These are phyloP conservation scores for Saccharomyces pastorianus DNA, from an alignment of 1,139 yeast genomes.

Conservation along the genomic window DNA sequence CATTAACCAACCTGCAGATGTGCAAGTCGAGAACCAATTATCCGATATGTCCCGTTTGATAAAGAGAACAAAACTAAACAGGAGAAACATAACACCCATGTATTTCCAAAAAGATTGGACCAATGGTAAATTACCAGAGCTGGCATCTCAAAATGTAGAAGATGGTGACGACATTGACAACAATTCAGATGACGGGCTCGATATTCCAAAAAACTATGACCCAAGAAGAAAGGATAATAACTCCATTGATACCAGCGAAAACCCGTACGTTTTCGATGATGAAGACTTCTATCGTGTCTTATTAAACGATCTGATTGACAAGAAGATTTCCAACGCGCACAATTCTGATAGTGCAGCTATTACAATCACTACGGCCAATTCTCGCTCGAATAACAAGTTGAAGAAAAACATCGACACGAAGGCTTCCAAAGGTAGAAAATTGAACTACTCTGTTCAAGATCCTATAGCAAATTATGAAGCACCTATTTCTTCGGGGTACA, in stretches of 20 bases:
- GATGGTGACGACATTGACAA: slow-evolving; percentile 35
- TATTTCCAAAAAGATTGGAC: slow-evolving; percentile 43
- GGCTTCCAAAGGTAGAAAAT: slow-evolving; percentile 91
- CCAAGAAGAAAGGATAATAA: slow-evolving; percentile 75
- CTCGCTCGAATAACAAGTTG: slow-evolving; percentile 47
- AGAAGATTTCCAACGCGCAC: slow-evolving; percentile 48
- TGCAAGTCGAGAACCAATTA: slow-evolving; percentile 70
- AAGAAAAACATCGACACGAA: slow-evolving; percentile 80
- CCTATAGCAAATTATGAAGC: slow-evolving; percentile 84
- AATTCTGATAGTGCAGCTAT: slow-evolving; percentile 13
- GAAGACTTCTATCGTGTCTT: slow-evolving; percentile 87
- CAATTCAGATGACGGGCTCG: slow-evolving; percentile 34
- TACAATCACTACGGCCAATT: slow-evolving; percentile 23
- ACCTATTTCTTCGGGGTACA: slow-evolving; percentile 46
- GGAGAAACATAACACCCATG: slow-evolving; percentile 57
- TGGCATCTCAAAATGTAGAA: slow-evolving; percentile 23
- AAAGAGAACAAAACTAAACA: slow-evolving; percentile 72
- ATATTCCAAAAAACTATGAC: slow-evolving; percentile 44
- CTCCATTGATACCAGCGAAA: slow-evolving; percentile 62
- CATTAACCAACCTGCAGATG: slow-evolving; percentile 79
- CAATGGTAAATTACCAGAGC: slow-evolving; percentile 15
- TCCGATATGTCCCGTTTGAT: slow-evolving; percentile 77
- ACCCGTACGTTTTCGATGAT: slow-evolving; percentile 72
- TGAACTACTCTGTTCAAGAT: slow-evolving; percentile 80
- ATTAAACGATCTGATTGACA: slow-evolving; percentile 84